Conservation (phyloP, 257 asterid genomes). For the Paulownia fortunei region DNA sequence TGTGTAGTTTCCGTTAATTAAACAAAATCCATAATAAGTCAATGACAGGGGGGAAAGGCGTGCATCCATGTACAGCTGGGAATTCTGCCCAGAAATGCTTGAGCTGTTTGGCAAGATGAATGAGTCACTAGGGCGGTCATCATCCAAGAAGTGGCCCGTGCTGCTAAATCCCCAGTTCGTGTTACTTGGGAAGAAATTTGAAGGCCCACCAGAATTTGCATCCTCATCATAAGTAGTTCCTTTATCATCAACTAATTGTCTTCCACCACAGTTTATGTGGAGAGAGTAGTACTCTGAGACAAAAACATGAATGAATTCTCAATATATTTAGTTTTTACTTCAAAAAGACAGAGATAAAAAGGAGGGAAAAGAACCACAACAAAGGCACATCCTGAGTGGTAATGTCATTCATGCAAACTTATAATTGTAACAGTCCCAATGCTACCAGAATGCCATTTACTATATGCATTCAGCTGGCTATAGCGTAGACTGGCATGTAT, state of each 20-base stretch:
- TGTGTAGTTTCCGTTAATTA: conserved; percentile 64
- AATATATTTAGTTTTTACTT: background rate
- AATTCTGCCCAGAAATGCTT: conserved; percentile 39
- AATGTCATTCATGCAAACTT: background rate
- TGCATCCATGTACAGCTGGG: conserved; percentile 49
- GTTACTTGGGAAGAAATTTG: conserved; percentile 37
- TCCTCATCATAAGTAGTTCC: conserved; percentile 45
- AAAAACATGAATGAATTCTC: conserved; percentile 11
- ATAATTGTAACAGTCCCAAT: background rate
- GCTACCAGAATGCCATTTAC: background rate
- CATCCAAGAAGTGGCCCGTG: conserved; percentile 70
- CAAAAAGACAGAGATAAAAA: background rate
- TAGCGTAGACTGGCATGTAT: background rate
- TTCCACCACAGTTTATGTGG: conserved; percentile 77
- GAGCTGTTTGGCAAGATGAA: conserved; percentile 40
- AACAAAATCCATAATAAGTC: conserved; percentile 65
- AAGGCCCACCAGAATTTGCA: conserved; percentile 43
- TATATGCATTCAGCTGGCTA: no score
- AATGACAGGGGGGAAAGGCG: conserved; percentile 59
- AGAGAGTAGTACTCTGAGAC: conserved; percentile 45
- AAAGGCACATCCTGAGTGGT: background rate
- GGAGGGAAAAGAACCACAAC: background rate
- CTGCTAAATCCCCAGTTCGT: conserved; percentile 67
- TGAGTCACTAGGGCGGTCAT: conserved; percentile 32
- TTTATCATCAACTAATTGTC: conserved; percentile 31